Conservation (phyloP, 805 yeast species). For the Schwanniomyces pseudopolymorphus region DNA sequence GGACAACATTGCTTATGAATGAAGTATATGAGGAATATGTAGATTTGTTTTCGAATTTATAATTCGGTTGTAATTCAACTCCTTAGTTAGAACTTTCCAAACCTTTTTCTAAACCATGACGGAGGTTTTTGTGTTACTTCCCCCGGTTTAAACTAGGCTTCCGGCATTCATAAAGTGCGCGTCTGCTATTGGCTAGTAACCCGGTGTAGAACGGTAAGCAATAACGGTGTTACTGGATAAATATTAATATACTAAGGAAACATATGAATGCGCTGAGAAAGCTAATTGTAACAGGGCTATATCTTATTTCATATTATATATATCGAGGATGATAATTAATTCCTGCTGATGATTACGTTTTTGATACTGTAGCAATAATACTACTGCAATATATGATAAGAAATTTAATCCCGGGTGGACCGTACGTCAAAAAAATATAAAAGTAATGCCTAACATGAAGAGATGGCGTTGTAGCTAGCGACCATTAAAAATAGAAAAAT, state of each 20-base stretch:
- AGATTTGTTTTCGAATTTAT: background rate
- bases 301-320: too few relatives aligned
- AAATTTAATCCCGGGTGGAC: too few relatives aligned
- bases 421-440: too few relatives aligned
- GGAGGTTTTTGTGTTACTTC: background rate
- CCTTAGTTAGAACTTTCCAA: background rate
- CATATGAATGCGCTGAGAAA: background rate
- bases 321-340: too few relatives aligned
- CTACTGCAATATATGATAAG: too few relatives aligned
- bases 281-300: background rate
- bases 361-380: too few relatives aligned
- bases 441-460: too few relatives aligned
- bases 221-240: background rate
- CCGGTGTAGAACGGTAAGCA: background rate
- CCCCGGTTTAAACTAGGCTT: background rate
- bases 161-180: background rate
- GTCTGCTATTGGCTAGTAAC: background rate
- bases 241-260: too few relatives aligned
- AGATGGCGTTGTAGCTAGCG: too few relatives aligned
- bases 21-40: background rate
- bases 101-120: background rate
- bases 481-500: background rate
- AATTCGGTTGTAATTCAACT: background rate
- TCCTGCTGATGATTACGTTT: too few relatives aligned
- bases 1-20: slow-evolving; percentile 26